Base-by-base conservation (phyloP, 1,284 basidiomycete species). In the Jaminaea rosea region DNA sequence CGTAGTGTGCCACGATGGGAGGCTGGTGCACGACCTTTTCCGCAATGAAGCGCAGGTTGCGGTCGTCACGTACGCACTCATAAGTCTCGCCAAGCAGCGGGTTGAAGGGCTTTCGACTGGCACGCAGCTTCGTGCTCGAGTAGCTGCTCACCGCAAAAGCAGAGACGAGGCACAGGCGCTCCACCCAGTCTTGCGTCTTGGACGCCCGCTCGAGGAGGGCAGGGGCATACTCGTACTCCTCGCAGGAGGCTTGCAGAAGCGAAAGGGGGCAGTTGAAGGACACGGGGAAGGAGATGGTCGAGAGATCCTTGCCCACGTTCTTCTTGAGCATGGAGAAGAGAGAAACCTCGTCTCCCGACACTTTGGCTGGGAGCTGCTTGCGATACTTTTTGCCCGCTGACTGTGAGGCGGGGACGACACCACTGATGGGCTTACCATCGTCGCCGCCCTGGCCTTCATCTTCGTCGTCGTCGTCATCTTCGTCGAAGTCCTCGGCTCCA, bases 241-340 rank as follows among this genome's bases (percentile, higher is more conserved):
- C 72, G 1, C 67, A 67, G 0, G 65, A 61, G 0, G 69, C 69
- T 44, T 74, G 72, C 8, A 74, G 55, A 17, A 74, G 53, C 3
- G 67, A 70, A 10, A 74, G 60, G 8, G 72, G 72, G 28, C 65
- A 72, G 56, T 74, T 74, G 66, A 74, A 74, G 3, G 69, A 64
- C n/a, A 74, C 72, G 32, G 72, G 72, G 57, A 74, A 74, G 9
- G 65, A 69, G 42, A 74, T 67, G 26, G 71, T 69, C n/a, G 71
- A 67, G 1, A 74, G 59, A 47, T 74, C 72, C 48, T 74, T 73
- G 28, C 71, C 71, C 45, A 94, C 85, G 67, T 90, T 93, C 77
- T 91, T 93, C 77, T 89, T 89, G 48, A 94, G 76, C 53, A 93
- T 83, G 1, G 84, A 77, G 65, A 93, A 88, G 37, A 94, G 76